Conservation (phyloP, 169 alveolate genomes). For the Besnoitia besnoiti region DNA sequence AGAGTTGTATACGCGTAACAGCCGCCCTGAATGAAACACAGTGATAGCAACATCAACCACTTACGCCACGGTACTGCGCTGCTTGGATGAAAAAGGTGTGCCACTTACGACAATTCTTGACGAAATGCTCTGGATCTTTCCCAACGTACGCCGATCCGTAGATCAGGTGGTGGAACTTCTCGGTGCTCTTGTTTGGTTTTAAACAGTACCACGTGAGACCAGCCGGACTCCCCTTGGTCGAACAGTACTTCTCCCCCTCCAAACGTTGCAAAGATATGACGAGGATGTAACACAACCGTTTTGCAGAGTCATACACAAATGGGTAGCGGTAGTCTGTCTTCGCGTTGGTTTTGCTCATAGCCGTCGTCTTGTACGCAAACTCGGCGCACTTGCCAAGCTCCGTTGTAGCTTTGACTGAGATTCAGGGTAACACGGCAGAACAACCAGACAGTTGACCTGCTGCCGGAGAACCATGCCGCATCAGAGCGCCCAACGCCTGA, state of each 20-base stretch:
- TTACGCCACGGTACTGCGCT: too few relatives aligned
- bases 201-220: conserved; percentile 42
- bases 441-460: neutral
- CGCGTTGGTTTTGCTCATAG: neutral
- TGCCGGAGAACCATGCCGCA: too few relatives aligned
- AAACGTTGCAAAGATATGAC: conserved; percentile 42
- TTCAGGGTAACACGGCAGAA: neutral
- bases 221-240: neutral
- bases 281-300: conserved; percentile 39
- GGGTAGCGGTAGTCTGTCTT: conserved; percentile 36
- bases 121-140: conserved; percentile 33
- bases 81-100: too few relatives aligned
- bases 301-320: conserved; percentile 30
- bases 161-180: neutral
- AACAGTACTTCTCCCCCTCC: conserved; percentile 46
- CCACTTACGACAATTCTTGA: conserved; percentile 47
- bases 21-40: too few relatives aligned
- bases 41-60: too few relatives aligned
- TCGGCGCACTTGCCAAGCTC: conserved; percentile 55
- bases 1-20: too few relatives aligned
- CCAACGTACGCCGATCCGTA: conserved; percentile 62
- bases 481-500: too few relatives aligned
- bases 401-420: conserved; percentile 47
- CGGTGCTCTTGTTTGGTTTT: neutral
- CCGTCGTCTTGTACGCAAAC: conserved; percentile 25